Evolutionary conservation across 768 basidiomycete genomes (phyloP), one percentile per base, ranked within the genome.

Genomic region (Boletus insuetus): DNA sequence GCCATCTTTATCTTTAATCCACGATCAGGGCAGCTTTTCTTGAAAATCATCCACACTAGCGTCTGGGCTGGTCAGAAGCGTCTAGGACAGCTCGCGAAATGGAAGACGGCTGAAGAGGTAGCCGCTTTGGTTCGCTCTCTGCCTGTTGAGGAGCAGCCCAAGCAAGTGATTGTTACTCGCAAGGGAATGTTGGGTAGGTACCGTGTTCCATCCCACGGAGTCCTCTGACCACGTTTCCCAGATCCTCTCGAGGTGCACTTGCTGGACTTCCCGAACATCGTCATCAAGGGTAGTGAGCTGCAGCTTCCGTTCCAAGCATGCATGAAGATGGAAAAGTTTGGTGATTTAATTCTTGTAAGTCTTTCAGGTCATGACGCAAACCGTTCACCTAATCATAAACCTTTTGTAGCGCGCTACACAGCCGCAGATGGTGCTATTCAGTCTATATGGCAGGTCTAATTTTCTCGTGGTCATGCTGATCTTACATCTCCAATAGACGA

Each of bases 21-120:
- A 61, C 89, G 97, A 49, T 97, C 97, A 26, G 97, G 97, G 29
- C 97, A 99, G 65, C 74, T 98, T 35, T 98, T 98, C 86, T 74
- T 99, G 72, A 99, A 99, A 79, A 89, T 99, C 74, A 99, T 99
- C 58, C 97, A 99, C 72, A 99, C 97, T 3, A 98, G 95, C 66
- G 97, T 98, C n/a, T 99, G 97, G 97, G 97, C 97, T 53, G 97
- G 97, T 67, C 97, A 99, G 74, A 99, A 99, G 74, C 97, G 97
- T 87, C 85, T 99, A 46, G 97, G 97, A 54, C 97, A 99, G 74
- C 82, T 98, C 47, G 97, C 97, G 37, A 99, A 98, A 76, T 98
- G 97, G 95, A 97, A 97, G 77, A 98, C 96, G 7, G 97, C 97
- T 17, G 97, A 99, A 85, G 97, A 99, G 87, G 97, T 98, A 11